Evolutionary conservation across 139 green algal genomes (phyloP).

Genomic region (Nannochloris sp.): DNA sequence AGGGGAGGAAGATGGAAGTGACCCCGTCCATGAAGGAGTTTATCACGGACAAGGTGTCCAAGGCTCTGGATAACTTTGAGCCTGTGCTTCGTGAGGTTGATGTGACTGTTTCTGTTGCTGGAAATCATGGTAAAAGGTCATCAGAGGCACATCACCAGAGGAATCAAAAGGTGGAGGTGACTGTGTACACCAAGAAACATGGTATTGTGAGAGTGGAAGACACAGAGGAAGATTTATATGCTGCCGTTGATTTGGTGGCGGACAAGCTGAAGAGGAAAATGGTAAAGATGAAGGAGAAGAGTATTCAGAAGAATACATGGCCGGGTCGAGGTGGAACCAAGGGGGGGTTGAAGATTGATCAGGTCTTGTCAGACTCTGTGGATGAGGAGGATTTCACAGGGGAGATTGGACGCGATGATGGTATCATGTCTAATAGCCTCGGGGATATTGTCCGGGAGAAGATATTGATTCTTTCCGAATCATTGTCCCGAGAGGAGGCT

Average conservation of each 20-base stretch:
- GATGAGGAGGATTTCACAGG: slow-evolving; percentile 1
- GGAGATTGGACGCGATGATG: slow-evolving; percentile 1
- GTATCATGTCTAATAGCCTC: background rate
- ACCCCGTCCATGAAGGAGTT: slow-evolving; percentile 60
- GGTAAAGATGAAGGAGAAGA: slow-evolving; percentile 25
- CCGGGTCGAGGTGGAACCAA: slow-evolving; percentile 27
- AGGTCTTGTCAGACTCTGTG: slow-evolving; percentile 7
- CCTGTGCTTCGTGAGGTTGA: slow-evolving; percentile 45
- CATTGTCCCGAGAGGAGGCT: slow-evolving; percentile 16
- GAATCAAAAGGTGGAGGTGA: slow-evolving; percentile 67
- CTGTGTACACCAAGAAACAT: slow-evolving; percentile 57
- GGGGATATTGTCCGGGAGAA: slow-evolving; percentile 19
- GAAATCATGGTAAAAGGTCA: slow-evolving; percentile 28
- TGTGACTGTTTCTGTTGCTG: background rate
- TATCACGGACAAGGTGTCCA: slow-evolving; percentile 56
- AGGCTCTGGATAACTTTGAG: slow-evolving; percentile 43
- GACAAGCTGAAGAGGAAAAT: slow-evolving; percentile 52
- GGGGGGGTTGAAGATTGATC: slow-evolving; percentile 16
- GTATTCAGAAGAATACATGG: slow-evolving; percentile 28
- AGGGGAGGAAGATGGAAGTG: slow-evolving; percentile 52
- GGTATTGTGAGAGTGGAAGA: slow-evolving; percentile 69
- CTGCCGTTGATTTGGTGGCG: slow-evolving; percentile 62
- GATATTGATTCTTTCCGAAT: background rate
- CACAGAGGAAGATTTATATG: slow-evolving; percentile 53
- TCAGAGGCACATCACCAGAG: slow-evolving; percentile 38